These are phyloP conservation scores for Globisporangium yorkense DNA, from an alignment of 352 stramenopile genomes.

Conservation along the genomic window DNA sequence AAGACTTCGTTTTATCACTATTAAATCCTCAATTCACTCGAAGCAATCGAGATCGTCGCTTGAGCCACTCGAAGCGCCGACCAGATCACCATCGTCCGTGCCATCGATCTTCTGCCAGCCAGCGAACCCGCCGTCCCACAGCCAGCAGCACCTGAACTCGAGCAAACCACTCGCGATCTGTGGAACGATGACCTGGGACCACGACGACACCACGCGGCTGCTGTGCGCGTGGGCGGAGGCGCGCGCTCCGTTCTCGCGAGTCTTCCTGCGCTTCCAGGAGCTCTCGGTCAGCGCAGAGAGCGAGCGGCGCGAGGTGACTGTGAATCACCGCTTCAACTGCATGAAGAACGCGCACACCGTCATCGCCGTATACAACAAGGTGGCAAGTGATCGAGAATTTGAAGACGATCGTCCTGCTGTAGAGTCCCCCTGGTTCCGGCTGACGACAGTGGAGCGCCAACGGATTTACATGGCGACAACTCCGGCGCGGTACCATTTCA, in stretches of 20 bases:
- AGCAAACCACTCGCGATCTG: too few relatives aligned
- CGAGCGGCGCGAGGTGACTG: neutral
- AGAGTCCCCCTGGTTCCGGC: neutral
- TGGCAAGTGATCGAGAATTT: neutral
- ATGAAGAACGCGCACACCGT: neutral
- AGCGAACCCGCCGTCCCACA: too few relatives aligned
- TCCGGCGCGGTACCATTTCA: neutral
- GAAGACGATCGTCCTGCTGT: neutral
- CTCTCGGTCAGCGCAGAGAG: neutral
- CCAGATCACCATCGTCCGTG: too few relatives aligned
- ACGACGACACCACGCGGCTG: neutral
- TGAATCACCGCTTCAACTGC: neutral
- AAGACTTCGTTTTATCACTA: too few relatives aligned
- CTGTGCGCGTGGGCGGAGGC: neutral
- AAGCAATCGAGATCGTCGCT: too few relatives aligned
- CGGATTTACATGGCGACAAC: neutral
- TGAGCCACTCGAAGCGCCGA: too few relatives aligned
- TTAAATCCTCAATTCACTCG: too few relatives aligned
- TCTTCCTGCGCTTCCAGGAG: neutral
- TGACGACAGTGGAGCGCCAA: neutral
- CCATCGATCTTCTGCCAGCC: too few relatives aligned
- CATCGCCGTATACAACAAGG: neutral
- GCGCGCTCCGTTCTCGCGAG: neutral
- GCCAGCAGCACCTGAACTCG: too few relatives aligned
- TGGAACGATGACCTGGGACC: neutral